These are phyloP conservation scores for Cladosporium sp. DNA, from an alignment of 2,329 filamentous ascomycete species.

Conservation along the genomic window DNA sequence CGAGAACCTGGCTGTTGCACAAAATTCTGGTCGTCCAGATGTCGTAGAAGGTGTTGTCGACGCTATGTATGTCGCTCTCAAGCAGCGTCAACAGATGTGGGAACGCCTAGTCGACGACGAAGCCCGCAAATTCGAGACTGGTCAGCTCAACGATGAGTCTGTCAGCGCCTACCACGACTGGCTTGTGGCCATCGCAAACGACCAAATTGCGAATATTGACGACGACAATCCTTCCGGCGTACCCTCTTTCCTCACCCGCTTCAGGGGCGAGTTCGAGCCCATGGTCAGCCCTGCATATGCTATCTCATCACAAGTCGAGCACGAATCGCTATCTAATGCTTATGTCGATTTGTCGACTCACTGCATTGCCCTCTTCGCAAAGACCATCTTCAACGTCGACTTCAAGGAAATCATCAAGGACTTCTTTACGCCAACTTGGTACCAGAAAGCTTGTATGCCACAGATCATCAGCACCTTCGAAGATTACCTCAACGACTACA, in stretches of 20 bases:
- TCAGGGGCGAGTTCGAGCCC: conserved; percentile 76
- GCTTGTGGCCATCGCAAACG: conserved; percentile 94
- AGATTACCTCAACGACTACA: conserved; percentile 87
- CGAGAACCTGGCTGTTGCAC: conserved; percentile 83
- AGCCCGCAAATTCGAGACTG: conserved; percentile 64
- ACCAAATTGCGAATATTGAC: conserved; percentile 97
- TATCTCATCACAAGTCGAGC: conserved; percentile 65
- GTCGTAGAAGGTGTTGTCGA: conserved; percentile 94
- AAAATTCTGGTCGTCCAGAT: conserved; percentile 78
- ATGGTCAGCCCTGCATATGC: conserved; percentile 77
- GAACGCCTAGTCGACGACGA: conserved; percentile 86
- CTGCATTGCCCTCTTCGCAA: conserved; percentile 82
- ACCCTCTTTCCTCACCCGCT: conserved; percentile 78
- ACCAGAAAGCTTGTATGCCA: conserved; percentile 78
- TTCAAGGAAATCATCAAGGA: conserved; percentile 78
- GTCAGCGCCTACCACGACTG: conserved; percentile 77
- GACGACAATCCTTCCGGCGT: conserved; percentile 68
- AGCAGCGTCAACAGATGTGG: conserved; percentile 78
- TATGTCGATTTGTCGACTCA: conserved; percentile 94
- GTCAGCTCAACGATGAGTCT: conserved; percentile 52
- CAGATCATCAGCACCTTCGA: conserved; percentile 93
- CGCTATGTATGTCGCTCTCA: conserved; percentile 86
- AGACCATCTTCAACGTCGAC: conserved; percentile 85
- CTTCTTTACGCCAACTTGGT: conserved; percentile 91
- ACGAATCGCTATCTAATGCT: conserved; percentile 74